phyloP scores from a whole-genome alignment of 345 rosid species.

The Toxicodendron radicans region DNA sequence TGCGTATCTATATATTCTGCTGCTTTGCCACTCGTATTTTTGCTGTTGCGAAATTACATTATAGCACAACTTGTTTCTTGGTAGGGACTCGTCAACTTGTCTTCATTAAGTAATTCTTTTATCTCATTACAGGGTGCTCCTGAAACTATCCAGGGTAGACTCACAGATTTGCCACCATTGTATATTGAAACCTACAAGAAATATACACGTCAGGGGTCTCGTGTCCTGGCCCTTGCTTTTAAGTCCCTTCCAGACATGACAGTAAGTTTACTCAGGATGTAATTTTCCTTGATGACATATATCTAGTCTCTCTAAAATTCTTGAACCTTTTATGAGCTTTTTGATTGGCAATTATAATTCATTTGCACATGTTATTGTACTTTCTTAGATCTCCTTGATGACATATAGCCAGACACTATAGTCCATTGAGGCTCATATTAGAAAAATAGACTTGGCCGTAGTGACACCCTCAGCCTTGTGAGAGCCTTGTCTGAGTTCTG shows the following conservation, averaged over 20 bases:
- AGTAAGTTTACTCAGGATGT: conserved; percentile 41
- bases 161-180: conserved; percentile 61
- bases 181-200: conserved; percentile 89
- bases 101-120: conserved; percentile 4
- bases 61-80: not conserved
- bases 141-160: conserved; percentile 95
- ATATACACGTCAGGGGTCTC: conserved; percentile 96
- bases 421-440: too few relatives aligned
- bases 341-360: not conserved
- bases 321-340: not conserved
- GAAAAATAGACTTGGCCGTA: too few relatives aligned
- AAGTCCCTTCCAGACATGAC: conserved; percentile 97
- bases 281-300: not conserved
- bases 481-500: not conserved
- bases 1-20: too few relatives aligned
- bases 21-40: too few relatives aligned
- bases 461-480: not conserved
- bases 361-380: not conserved
- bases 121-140: conserved; percentile 84
- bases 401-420: not conserved
- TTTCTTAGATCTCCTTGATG: not conserved
- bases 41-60: too few relatives aligned
- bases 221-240: conserved; percentile 96
- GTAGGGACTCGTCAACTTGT: not conserved
- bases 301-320: not conserved